phyloP scores from a whole-genome alignment of 108 stramenopile species.

The Discostella pseudostelligera region DNA sequence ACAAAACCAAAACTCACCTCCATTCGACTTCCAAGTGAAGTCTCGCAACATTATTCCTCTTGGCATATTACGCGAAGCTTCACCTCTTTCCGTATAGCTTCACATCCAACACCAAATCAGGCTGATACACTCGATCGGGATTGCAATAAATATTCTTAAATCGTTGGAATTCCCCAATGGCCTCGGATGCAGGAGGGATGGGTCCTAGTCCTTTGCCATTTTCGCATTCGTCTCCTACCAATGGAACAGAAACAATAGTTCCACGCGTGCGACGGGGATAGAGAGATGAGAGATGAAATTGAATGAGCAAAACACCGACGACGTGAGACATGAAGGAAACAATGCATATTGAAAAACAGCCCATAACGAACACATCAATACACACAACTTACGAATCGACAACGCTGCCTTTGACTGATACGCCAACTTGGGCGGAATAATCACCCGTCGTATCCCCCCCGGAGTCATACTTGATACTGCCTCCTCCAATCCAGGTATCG shows the following conservation, averaged over 20 bases:
- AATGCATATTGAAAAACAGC: neutral
- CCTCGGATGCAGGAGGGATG: conserved; percentile 50
- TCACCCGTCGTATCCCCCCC: conserved; percentile 66
- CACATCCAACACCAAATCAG: conserved; percentile 76
- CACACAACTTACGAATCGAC: conserved; percentile 16
- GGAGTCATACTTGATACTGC: conserved; percentile 63
- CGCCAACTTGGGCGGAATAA: conserved; percentile 57
- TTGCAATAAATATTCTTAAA: conserved; percentile 85
- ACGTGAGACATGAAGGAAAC: neutral
- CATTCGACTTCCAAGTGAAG: neutral
- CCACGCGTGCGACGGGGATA: neutral
- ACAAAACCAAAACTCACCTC: neutral
- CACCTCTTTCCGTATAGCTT: conserved; percentile 62
- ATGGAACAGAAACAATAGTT: neutral
- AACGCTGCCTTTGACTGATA: conserved; percentile 38
- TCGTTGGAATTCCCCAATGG: conserved; percentile 63
- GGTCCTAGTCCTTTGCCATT: conserved; percentile 58
- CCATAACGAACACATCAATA: neutral
- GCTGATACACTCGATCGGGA: conserved; percentile 66
- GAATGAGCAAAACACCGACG: too few species aligned
- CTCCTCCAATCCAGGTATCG: conserved; percentile 66
- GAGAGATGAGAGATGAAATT: neutral
- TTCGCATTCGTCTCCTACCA: conserved; percentile 45
- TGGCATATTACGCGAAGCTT: neutral
- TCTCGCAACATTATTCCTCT: neutral